These are phyloP conservation scores for Lipomyces oligophaga DNA, from an alignment of 805 yeast species.

Conservation along the genomic window DNA sequence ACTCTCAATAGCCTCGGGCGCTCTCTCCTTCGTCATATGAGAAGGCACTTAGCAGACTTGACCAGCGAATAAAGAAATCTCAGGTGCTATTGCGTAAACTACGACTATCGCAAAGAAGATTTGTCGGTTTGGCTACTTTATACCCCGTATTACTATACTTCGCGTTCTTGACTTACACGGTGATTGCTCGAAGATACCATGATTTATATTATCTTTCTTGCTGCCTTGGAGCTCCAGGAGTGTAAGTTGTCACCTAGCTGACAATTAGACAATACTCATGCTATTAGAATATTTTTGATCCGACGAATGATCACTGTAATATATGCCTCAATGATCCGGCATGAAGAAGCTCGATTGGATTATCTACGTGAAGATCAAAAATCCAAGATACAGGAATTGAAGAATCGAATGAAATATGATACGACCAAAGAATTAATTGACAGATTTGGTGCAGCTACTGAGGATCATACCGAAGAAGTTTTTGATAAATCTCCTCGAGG, in stretches of 20 bases:
- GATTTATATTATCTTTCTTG: constrained; percentile 8
- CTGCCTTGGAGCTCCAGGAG: constrained; percentile 27
- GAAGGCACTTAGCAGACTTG: constrained; percentile 36
- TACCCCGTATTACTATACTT: constrained; percentile 35
- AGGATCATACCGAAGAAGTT: background rate
- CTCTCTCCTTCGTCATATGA: constrained; percentile 35
- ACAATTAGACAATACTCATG: too few relatives aligned
- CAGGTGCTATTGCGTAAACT: constrained; percentile 20
- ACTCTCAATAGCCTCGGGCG: constrained; percentile 7
- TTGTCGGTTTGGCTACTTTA: constrained; percentile 35
- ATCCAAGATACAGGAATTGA: constrained; percentile 60
- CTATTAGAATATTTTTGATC: constrained; percentile 11
- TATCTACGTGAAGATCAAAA: constrained; percentile 46
- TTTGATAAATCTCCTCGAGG: background rate
- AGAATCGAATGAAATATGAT: constrained; percentile 68
- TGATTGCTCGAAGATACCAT: constrained; percentile 17
- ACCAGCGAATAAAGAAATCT: constrained; percentile 33
- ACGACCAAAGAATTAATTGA: constrained; percentile 69
- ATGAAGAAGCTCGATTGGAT: constrained; percentile 35
- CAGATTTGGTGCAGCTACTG: constrained; percentile 57
- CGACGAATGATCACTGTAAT: constrained; percentile 6
- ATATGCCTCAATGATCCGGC: constrained; percentile 29
- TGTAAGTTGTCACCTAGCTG: constrained; percentile 10
- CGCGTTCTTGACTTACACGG: constrained; percentile 28
- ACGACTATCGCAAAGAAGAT: constrained; percentile 31